Evolutionary conservation across 2,329 filamentous ascomycete species (phyloP), one percentile per base, ranked within the genome.

Genomic region (Monosporascus sp.): DNA sequence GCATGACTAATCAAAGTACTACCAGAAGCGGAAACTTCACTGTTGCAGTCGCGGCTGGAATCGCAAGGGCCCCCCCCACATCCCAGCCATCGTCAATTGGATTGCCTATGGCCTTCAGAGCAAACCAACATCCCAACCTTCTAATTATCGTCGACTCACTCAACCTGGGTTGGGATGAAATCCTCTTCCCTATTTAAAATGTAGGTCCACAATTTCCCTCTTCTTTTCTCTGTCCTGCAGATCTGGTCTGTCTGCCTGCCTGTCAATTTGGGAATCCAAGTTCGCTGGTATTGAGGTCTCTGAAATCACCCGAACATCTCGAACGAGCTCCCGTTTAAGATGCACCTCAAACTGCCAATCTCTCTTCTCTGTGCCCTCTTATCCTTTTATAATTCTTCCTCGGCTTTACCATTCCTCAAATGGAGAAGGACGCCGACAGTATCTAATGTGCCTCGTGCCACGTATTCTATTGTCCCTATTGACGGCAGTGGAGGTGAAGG

Each of bases 391-490:
- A 51, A 46, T 24, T 18, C 57, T 36, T 63, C 59, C 38, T 53
- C 55, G 11, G 64, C 64, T 4, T 52, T 68, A 46, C 69, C 70
- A 5, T 57, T 71, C 17, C 49, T 63, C 38, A 57, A 59, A n/a
- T 57, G 53, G 34, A 51, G 44, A 36, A 48, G 31, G 4, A 45
- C 53, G 8, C 47, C 54, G 25, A 49, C 56, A 6, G 49, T 53
- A 18, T 51, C 41, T 5, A 55, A 70, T 6, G 63, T 54, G 17
- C 58, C 70, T 18, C 64, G 68, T 41, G 68, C 69, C 37, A 71
- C 68, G 2, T 72, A 70, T 50, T 71, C 70, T 9, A 67, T 72
- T 2, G 68, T 72, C 25, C 66, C 69, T 6, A 71, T 72, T 52
- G 65, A 71, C 46, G 70, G 69, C 38, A 62, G 65, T 44, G 55